A percentile compares a stretch with the other conserved stretches of the same genome.
These are phyloP conservation scores for Pseudogymnoascus sp. DNA, from an alignment of 2,329 filamentous ascomycete species.

Conservation along the genomic window DNA sequence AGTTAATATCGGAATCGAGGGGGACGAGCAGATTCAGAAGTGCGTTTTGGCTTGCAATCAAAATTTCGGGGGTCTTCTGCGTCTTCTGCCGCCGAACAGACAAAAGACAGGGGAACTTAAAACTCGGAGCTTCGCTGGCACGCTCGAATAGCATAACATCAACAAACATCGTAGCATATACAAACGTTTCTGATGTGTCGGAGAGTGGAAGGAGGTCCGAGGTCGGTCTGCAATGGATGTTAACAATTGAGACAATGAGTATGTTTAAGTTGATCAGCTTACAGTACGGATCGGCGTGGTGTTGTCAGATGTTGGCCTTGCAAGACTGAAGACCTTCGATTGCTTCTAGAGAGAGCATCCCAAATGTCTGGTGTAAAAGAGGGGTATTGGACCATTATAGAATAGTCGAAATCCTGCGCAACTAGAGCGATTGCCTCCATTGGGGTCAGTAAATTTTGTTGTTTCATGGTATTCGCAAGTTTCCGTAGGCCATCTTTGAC, in stretches of 20 bases:
- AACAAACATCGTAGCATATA: slow-evolving; percentile 66
- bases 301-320: neutral
- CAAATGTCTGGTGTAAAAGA: slow-evolving; percentile 62
- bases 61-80: slow-evolving; percentile 59
- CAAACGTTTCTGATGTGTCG: slow-evolving; percentile 63
- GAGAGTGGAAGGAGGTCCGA: slow-evolving; percentile 29
- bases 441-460: slow-evolving; percentile 67
- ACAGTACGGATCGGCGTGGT: neutral
- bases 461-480: slow-evolving; percentile 71
- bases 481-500: slow-evolving; percentile 45
- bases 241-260: neutral
- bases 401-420: slow-evolving; percentile 71
- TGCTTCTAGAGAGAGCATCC: slow-evolving; percentile 30
- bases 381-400: slow-evolving; percentile 74
- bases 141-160: slow-evolving; percentile 64
- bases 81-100: slow-evolving; percentile 61
- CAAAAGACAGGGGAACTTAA: slow-evolving; percentile 64
- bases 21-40: slow-evolving; percentile 58
- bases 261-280: neutral
- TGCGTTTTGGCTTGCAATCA: slow-evolving; percentile 68
- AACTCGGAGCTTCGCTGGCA: slow-evolving; percentile 55
- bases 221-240: neutral
- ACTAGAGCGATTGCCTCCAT: slow-evolving; percentile 55
- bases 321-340: neutral
- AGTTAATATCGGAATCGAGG: slow-evolving; percentile 69